A percentile compares a stretch with the other conserved stretches of the same genome.
phyloP scores from a whole-genome alignment of 805 yeast genomes.

The Hanseniaspora taiwanica region DNA sequence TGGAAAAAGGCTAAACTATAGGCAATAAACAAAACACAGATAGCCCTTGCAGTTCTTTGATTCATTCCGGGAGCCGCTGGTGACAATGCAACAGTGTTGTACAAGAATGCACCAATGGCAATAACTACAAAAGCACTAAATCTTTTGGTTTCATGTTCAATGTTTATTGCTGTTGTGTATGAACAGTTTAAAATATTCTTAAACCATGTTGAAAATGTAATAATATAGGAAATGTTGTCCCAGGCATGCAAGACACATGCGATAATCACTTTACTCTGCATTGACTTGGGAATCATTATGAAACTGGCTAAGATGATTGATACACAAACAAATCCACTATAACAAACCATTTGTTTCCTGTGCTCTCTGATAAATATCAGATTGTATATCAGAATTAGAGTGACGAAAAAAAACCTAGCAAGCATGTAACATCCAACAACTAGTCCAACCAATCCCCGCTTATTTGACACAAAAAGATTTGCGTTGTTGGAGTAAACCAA shows the following conservation, averaged over 20 bases:
- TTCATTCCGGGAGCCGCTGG: slow-evolving; percentile 36
- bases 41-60: neutral
- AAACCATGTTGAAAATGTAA: neutral
- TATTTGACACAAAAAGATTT: neutral
- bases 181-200: slow-evolving; percentile 23
- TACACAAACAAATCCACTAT: neutral
- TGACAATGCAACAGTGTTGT: slow-evolving; percentile 35
- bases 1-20: neutral
- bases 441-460: slow-evolving; percentile 9
- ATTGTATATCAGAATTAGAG: slow-evolving; percentile 20
- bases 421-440: slow-evolving; percentile 29
- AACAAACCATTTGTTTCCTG: neutral
- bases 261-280: neutral
- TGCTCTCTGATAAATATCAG: slow-evolving; percentile 2
- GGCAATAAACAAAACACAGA: neutral
- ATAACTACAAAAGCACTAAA: slow-evolving; percentile 44
- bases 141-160: slow-evolving; percentile 44
- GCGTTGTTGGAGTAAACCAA: slow-evolving; percentile 24
- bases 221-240: neutral
- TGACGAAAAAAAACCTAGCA: slow-evolving; percentile 26
- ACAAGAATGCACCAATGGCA: slow-evolving; percentile 53
- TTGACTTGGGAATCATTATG: neutral
- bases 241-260: neutral
- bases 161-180: slow-evolving; percentile 46
- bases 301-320: neutral